phyloP scores from a whole-genome alignment of 805 yeast species.

The Blastobotrys muscicola region DNA sequence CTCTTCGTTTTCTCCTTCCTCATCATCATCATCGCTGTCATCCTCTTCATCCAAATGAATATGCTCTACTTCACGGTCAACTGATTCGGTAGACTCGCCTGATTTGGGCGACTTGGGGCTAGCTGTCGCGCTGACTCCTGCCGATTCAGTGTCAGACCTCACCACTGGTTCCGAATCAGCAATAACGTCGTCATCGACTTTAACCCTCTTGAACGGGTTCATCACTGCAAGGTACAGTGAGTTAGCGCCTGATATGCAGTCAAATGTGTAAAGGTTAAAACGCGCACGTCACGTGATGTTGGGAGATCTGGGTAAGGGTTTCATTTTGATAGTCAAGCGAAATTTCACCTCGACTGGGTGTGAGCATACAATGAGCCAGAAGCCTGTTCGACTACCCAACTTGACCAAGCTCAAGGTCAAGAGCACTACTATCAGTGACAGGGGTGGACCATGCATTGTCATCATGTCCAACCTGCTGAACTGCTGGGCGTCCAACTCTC shows the following conservation, averaged over 20 bases:
- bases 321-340: neutral
- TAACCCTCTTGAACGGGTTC: conserved; percentile 5
- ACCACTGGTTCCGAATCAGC: neutral
- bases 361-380: conserved; percentile 2
- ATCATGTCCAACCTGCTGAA: conserved; percentile 76
- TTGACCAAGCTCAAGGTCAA: conserved; percentile 65
- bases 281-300: neutral
- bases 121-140: no score
- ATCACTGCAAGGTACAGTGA: neutral
- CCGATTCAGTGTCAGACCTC: neutral
- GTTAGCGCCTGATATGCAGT: neutral
- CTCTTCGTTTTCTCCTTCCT: conserved; percentile 12
- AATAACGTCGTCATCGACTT: neutral
- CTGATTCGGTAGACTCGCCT: neutral
- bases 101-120: no score
- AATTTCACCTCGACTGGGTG: neutral
- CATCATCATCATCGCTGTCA: conserved; percentile 17
- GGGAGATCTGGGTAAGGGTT: neutral
- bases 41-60: conserved; percentile 13
- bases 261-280: no score
- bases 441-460: conserved; percentile 65
- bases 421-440: conserved; percentile 46
- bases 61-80: neutral
- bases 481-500: conserved; percentile 96
- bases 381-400: conserved; percentile 45